Evolutionary conservation across 2,329 filamentous ascomycete genomes (phyloP).

Genomic region (Ophiocordyceps australis): DNA sequence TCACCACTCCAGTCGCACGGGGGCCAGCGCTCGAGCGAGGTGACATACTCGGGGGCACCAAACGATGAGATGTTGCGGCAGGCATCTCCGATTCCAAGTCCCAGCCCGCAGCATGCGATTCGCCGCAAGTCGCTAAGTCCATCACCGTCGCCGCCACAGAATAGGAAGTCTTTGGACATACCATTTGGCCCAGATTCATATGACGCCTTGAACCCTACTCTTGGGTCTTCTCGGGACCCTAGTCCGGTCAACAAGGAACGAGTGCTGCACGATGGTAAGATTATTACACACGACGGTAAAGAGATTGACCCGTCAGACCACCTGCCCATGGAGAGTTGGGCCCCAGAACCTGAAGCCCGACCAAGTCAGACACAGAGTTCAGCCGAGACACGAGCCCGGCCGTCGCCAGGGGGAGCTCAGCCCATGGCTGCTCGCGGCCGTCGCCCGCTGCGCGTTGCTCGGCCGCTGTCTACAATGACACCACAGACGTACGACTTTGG

Average conservation of each 20-base stretch:
- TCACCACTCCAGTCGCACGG: too few species aligned
- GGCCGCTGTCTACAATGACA: constrained; percentile 28
- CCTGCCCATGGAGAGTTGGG: constrained; percentile 59
- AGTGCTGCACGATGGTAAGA: constrained; percentile 44
- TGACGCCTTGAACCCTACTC: constrained; percentile 47
- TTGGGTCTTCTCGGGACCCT: constrained; percentile 17
- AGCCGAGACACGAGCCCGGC: constrained; percentile 18
- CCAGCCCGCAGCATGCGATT: constrained; percentile 32
- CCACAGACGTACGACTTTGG: constrained; percentile 11
- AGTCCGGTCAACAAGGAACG: constrained; percentile 14
- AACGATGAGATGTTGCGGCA: constrained; percentile 9
- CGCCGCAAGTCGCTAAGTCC: constrained; percentile 61
- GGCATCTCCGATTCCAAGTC: constrained; percentile 22
- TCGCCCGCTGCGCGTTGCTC: constrained; percentile 29
- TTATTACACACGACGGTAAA: constrained; percentile 57
- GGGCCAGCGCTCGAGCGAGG: constrained; percentile 17
- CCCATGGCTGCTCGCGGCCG: constrained; percentile 30
- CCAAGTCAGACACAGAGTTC: constrained; percentile 8
- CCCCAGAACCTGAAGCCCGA: constrained; percentile 50
- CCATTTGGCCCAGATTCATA: constrained; percentile 66
- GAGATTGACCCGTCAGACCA: constrained; percentile 71
- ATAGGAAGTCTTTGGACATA: constrained; percentile 37
- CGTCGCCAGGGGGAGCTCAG: constrained; percentile 32
- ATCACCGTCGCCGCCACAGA: constrained; percentile 31
- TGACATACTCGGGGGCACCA: constrained; percentile 18